Conservation (phyloP, 2,329 filamentous ascomycete genomes). For the Canariomyces notabilis region DNA sequence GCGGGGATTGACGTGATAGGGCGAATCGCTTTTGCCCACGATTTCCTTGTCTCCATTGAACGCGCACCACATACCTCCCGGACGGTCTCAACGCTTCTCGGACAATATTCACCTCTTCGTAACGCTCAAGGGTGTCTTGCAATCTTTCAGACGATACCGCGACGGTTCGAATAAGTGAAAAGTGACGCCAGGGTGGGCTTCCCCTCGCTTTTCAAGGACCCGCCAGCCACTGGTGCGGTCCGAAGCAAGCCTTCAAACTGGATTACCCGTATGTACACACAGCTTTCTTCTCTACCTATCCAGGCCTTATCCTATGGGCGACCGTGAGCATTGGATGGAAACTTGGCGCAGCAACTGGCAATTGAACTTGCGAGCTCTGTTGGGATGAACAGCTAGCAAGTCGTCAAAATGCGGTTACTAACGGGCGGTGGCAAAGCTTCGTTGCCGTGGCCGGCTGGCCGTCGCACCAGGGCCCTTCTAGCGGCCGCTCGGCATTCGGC, state of each 20-base stretch:
- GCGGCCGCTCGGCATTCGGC: conserved; percentile 31
- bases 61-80: conserved; percentile 1
- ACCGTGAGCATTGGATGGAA: conserved; percentile 9
- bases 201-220: conserved; percentile 20
- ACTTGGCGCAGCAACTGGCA: neutral
- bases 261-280: conserved; percentile 24
- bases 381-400: neutral
- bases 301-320: conserved; percentile 2
- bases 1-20: neutral
- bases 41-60: neutral
- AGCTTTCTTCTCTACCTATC: conserved; percentile 1
- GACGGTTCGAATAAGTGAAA: neutral
- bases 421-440: conserved; percentile 25
- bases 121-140: neutral
- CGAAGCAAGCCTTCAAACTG: conserved; percentile 19
- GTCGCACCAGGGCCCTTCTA: conserved; percentile 19
- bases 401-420: conserved; percentile 22
- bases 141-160: neutral
- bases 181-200: neutral
- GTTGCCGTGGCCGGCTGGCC: conserved; percentile 27
- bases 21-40: neutral
- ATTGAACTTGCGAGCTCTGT: neutral
- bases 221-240: conserved; percentile 26
- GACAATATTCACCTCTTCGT: neutral
- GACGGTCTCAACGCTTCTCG: neutral